phyloP scores from a whole-genome alignment of 73 alveolate genomes.

The Paramecium pentaurelia region DNA sequence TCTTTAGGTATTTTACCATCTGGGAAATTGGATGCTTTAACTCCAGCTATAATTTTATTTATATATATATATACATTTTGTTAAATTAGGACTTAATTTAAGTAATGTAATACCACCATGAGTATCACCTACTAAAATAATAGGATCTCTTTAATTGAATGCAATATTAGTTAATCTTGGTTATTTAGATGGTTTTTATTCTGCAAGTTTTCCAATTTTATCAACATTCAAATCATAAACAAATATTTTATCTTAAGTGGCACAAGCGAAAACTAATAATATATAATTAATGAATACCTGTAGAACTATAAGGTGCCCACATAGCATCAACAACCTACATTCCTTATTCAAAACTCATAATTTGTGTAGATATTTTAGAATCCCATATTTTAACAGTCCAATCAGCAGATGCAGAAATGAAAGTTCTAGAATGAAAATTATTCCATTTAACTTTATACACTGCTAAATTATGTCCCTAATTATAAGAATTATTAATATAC shows the following conservation, averaged over 20 bases:
- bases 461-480: constrained; percentile 97
- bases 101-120: constrained; percentile 84
- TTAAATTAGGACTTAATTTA: constrained; percentile 70
- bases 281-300: constrained; percentile 59
- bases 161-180: constrained; percentile 90
- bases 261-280: constrained; percentile 83
- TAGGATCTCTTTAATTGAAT: constrained; percentile 87
- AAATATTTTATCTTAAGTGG: constrained; percentile 82
- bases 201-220: constrained; percentile 67
- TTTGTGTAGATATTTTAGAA: constrained; percentile 86
- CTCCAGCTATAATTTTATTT: neutral
- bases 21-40: neutral
- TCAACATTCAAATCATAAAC: constrained; percentile 88
- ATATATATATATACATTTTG: constrained; percentile 5
- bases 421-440: constrained; percentile 97
- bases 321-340: constrained; percentile 99
- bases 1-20: constrained; percentile 37
- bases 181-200: constrained; percentile 71
- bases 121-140: constrained; percentile 91
- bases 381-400: constrained; percentile 99
- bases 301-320: constrained; percentile 99
- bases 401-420: constrained; percentile 97
- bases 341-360: constrained; percentile 96
- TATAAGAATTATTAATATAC: neutral
- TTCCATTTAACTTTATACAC: constrained; percentile 98